These are phyloP conservation scores for Starmerella bacillaris DNA, from an alignment of 805 yeast genomes.

Conservation along the genomic window DNA sequence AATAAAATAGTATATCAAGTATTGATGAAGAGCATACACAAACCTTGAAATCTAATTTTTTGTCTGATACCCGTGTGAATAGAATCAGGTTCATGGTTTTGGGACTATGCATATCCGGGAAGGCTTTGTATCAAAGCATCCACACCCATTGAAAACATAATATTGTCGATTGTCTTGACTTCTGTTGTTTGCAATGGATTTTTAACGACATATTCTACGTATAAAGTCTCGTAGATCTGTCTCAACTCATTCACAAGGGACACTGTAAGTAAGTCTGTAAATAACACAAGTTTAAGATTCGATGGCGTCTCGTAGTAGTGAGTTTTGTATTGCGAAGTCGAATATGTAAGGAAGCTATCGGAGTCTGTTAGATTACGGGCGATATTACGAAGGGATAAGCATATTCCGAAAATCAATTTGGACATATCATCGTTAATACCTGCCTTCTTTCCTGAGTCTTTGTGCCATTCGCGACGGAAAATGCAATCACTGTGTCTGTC, in stretches of 20 bases:
- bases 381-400: conserved; percentile 62
- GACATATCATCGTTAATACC: conserved; percentile 38
- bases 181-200: conserved; percentile 25
- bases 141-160: conserved; percentile 36
- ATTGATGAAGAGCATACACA: too few species aligned
- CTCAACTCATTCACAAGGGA: conserved; percentile 37
- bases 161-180: conserved; percentile 33
- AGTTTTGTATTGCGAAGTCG: conserved; percentile 55
- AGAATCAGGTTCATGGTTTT: too few species aligned
- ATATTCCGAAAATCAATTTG: conserved; percentile 68
- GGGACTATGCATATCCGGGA: conserved; percentile 15
- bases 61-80: too few species aligned
- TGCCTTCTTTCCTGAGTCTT: conserved; percentile 19
- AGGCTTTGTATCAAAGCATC: conserved; percentile 31
- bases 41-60: too few species aligned
- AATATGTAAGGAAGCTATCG: conserved; percentile 22
- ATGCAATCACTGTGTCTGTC: conserved; percentile 87
- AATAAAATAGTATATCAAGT: too few species aligned
- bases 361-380: conserved; percentile 35
- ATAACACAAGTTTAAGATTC: conserved; percentile 54
- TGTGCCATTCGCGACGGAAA: conserved; percentile 53
- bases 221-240: conserved; percentile 42
- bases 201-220: conserved; percentile 41
- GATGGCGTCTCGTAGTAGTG: conserved; percentile 69
- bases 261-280: conserved; percentile 47